Evolutionary conservation across 768 basidiomycete genomes (phyloP), one percentile per base, ranked within the genome.

Genomic region (Bullera alba): DNA sequence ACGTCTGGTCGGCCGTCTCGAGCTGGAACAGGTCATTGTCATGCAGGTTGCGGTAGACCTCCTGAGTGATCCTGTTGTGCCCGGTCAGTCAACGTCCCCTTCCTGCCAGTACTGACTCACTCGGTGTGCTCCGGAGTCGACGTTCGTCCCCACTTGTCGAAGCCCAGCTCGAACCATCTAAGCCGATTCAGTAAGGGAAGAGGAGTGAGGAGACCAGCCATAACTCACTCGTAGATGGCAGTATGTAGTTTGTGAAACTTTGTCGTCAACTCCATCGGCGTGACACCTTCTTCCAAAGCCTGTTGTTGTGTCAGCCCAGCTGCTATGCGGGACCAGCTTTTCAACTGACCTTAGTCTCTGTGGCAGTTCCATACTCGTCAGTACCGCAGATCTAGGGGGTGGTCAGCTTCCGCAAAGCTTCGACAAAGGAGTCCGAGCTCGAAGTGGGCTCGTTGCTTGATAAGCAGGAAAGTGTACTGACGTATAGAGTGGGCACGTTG

Each of bases 291-390:
- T 48, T 74, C 73, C 42, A 74, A 38, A 1, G 70, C 62, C 63
- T 64, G 43, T 6, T 22, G 25, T 5, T 21, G 22, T 6, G 25
- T 46, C 29, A 44, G 49, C 37, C 48, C 5, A 23, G 29, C 17
- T 37, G 27, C 34, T 7, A 48, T 12, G 3, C 4, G 17, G 22
- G 29, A 8, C 35, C 7, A 44, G 3, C 16, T n/a, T n/a, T n/a
- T n/a, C 27, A 32, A 45, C 68, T 48, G 35, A 95, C 93, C 72
- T 95, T 92, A 2, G 92, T 96, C 77, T 99, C 95, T 0, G 95
- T 95, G 0, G 95, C 93, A 5, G 95, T 99, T n/a, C 95, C 95
- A 64, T 99, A 99, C 74, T 99, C 95, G 68, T 99, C 95, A 3
- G 95, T 97, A 23, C 95, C 95, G 73, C 95, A 99, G 49, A 99